phyloP scores from a whole-genome alignment of 2,329 filamentous ascomycete genomes.

The Cladosporium sp. region DNA sequence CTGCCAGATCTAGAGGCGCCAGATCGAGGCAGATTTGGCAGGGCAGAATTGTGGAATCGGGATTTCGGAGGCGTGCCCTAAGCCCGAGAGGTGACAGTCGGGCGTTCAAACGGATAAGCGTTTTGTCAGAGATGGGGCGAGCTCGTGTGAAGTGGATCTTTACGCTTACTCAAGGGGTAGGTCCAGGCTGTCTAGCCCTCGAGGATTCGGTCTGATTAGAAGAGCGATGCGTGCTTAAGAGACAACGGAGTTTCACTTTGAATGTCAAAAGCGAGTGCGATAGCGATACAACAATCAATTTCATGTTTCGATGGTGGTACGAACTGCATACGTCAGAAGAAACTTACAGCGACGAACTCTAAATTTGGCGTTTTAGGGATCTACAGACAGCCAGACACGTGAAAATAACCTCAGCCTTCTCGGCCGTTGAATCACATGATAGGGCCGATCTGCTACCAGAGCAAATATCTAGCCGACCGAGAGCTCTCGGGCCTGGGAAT shows the following conservation, averaged over 20 bases:
- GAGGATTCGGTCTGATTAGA: neutral
- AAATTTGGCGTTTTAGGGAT: neutral
- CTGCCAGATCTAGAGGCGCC: conserved; percentile 7
- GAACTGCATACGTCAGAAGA: neutral
- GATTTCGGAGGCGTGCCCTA: conserved; percentile 13
- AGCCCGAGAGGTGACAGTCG: neutral
- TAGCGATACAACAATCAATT: neutral
- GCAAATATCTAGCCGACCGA: neutral
- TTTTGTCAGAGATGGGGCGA: neutral
- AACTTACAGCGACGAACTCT: neutral
- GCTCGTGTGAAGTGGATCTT: conserved; percentile 12
- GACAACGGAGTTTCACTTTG: neutral
- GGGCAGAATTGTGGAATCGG: conserved; percentile 1
- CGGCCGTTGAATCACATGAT: neutral
- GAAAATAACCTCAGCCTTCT: neutral
- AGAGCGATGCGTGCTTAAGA: neutral
- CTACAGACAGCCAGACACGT: neutral
- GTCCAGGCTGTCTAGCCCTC: neutral
- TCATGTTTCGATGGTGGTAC: neutral
- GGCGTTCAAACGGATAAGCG: neutral
- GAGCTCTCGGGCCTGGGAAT: neutral
- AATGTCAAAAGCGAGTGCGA: neutral
- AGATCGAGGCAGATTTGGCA: neutral
- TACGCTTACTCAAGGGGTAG: neutral
- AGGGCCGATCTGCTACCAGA: neutral